Evolutionary conservation across 129 eudicot genomes (phyloP), one percentile per base, ranked within the genome.

Genomic region (Flaveria sonorensis): DNA sequence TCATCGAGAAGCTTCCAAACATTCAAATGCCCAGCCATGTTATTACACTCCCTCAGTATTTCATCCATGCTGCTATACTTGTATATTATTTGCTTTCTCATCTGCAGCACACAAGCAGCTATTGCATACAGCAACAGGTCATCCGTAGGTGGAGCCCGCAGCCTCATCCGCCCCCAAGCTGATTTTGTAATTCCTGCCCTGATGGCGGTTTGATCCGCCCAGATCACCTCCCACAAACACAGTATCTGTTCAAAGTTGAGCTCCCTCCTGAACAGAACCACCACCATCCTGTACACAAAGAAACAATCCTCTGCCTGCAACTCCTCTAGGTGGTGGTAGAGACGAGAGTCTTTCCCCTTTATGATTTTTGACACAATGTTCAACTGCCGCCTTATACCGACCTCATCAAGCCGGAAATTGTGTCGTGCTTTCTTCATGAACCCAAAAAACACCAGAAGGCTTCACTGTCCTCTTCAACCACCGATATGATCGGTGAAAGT

Each of bases 21-120:
- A 68, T 91, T 93, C 67, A 91, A 73, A 61, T 86, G 88, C 12
- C 97, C 97, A 32, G 93, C 89, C 97, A 91, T 88, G 83, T 82
- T 81, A 77, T 91, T 86, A 72, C 97, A 91, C 84, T 88, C 97
- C 88, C 85, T 83, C 86, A 91, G 63, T 40, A 91, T 91, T 10
- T 91, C 97, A 84, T 91, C 97, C 93, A 91, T 83, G 81, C 93
- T 88, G 86, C 87, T 88, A 72, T 91, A 91, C 77, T 88, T 91
- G 51, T 91, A 93, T 68, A 91, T 83, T 0, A 91, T 91, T 62
- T 64, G 77, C 74, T 83, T 91, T 83, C 89, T 86, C 77, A 82
- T 86, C 73, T 86, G 93, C 81, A 91, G 76, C 40, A 91, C 97
- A 43, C 85, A 85, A 0, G 97, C 97, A 39, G 97, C 97, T 42